Conservation (phyloP, 495 filamentous ascomycete species). For the Letharia lupina region DNA sequence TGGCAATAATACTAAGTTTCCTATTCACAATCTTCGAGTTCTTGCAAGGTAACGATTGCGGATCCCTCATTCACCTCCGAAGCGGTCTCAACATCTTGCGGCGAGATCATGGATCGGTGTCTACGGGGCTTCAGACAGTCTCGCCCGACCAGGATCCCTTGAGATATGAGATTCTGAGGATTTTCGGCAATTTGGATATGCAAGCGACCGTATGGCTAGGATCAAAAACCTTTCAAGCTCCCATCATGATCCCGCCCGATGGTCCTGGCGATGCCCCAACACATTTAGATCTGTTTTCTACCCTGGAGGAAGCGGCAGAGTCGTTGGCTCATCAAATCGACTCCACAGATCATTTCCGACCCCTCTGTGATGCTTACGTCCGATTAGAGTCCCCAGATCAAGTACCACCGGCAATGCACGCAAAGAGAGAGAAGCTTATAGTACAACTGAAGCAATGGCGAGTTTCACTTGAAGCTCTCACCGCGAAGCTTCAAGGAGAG, state of each 20-base stretch:
- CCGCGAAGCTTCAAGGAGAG: background rate
- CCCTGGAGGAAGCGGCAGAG: constrained; percentile 9
- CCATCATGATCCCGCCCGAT: background rate
- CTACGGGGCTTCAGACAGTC: background rate
- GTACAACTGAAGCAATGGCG: background rate
- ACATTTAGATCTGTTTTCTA: background rate
- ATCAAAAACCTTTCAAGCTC: constrained; percentile 8
- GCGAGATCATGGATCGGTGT: constrained; percentile 1
- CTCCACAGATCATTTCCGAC: background rate
- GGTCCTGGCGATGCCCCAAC: background rate
- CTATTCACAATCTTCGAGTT: constrained; percentile 49
- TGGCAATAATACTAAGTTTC: constrained; percentile 45
- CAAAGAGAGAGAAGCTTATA: background rate
- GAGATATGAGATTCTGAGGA: constrained; percentile 8
- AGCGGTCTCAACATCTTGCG: constrained; percentile 20
- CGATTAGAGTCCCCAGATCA: background rate
- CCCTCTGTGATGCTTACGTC: background rate
- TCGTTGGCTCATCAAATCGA: background rate
- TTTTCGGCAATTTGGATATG: constrained; percentile 17
- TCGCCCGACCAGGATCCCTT: background rate
- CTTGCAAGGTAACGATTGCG: constrained; percentile 35
- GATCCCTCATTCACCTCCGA: constrained; percentile 16
- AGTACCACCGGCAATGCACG: background rate
- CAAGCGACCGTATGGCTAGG: constrained; percentile 22
- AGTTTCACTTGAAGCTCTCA: background rate